Percentiles rank a stretch among this genome's conserved stretches.
Conservation (phyloP, 2,329 filamentous ascomycete genomes). For the Colletotrichum sp. region DNA sequence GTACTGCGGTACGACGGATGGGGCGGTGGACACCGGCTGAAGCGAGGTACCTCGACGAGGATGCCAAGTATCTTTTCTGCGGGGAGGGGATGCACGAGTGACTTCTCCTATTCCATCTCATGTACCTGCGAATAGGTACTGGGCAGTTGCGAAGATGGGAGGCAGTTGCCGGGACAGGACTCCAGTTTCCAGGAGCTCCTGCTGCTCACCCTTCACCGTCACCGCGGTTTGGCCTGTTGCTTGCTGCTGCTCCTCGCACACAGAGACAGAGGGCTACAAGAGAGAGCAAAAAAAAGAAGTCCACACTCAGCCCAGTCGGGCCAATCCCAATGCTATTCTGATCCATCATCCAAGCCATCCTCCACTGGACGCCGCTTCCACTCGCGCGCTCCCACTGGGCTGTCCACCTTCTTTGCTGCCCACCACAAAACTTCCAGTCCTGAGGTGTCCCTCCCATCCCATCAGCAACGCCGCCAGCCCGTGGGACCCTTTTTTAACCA, state of each 20-base stretch:
- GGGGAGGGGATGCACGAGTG: conserved; percentile 4
- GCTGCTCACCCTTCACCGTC: not conserved
- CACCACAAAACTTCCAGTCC: not conserved
- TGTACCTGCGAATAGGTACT: not conserved
- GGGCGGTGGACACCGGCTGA: not conserved
- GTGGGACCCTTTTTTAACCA: conserved; percentile 23
- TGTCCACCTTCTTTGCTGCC: not conserved
- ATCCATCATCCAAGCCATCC: conserved; percentile 19
- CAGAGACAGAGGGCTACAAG: not conserved
- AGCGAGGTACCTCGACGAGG: not conserved
- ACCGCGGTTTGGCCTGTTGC: not conserved
- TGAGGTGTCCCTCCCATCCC: not conserved
- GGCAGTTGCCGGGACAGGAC: not conserved
- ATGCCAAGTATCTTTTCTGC: not conserved
- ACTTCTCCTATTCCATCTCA: conserved; percentile 13
- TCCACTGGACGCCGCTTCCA: conserved; percentile 4
- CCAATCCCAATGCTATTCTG: conserved; percentile 17
- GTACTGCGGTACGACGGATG: not conserved
- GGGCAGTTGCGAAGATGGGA: not conserved
- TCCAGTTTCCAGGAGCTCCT: not conserved
- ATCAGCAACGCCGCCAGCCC: conserved; percentile 7
- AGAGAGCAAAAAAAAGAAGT: not conserved
- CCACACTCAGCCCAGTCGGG: conserved; percentile 11
- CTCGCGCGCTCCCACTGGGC: not conserved
- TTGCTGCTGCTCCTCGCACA: not conserved